Evolutionary conservation across 805 yeast genomes (phyloP), one percentile per base, ranked within the genome.

Genomic region (Saccharomycopsis sp.): DNA sequence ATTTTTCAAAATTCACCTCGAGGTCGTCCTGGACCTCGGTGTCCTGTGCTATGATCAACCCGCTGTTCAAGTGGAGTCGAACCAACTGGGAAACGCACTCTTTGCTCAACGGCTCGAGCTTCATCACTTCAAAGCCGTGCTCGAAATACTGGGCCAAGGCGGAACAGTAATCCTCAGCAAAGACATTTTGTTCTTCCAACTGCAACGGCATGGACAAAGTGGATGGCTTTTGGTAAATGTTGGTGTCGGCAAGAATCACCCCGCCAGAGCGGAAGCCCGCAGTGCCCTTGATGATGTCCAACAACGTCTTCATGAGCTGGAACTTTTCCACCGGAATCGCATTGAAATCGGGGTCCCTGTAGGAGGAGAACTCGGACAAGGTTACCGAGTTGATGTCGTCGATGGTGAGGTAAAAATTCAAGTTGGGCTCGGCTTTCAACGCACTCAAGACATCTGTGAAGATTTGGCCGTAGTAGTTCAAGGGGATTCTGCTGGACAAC

Each of bases 351-450:
- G 68, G 58, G 53, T 77, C 70, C 51, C 72, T 69, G 62, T 87
- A 85, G 30, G 62, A 67, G 6, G 94, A 73, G 39, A 59, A 59
- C 5, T 81, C 68, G 22, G 61, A 53, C 29, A 76, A 70, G 9
- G 76, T 57, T 43, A 84, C 60, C 3, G 77, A 74, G 45, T 84
- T 77, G 54, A 85, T 68, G 54, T 82, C 77, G 57, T 87, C 96
- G 32, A 86, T 67, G 2, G 94, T 68, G 32, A 85, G 64, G 38
- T 73, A 63, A 7, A 80, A 79, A 4, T 89, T 88, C 29, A 64
- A 57, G 12, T 54, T 42, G 2, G 59, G 45, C 48, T 82, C 84
- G 6, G 27, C 23, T 4, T 34, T 18, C 38, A 85, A 61, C 60
- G 81, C 86, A 2, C 64, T 23, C 15, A 46, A 16, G 22, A 46